Conservation (phyloP, 345 rosid species). For the Microthlaspi erraticum region DNA sequence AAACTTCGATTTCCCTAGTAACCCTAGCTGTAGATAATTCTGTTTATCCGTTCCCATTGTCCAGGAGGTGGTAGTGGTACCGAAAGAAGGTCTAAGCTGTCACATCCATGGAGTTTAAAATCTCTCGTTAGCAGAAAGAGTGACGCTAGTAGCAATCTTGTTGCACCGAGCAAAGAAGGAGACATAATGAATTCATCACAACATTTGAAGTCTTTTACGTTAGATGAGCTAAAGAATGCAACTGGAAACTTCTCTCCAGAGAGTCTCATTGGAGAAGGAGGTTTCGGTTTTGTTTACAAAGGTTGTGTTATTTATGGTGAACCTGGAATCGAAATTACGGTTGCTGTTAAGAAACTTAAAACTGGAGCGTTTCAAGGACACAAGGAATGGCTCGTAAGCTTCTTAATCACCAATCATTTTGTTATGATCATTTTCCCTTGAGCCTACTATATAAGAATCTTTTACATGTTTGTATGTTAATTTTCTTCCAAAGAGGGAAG, state of each 20-base stretch:
- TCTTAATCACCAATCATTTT: not conserved
- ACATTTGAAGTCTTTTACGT: constrained; percentile 60
- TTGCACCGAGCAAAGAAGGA: constrained; percentile 51
- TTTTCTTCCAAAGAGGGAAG: constrained; percentile 61
- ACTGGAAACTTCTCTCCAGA: constrained; percentile 69
- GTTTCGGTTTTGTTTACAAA: constrained; percentile 82
- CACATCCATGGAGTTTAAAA: constrained; percentile 43
- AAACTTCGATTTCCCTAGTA: not conserved
- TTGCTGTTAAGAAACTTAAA: constrained; percentile 83
- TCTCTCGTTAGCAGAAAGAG: constrained; percentile 26
- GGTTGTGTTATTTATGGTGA: constrained; percentile 76
- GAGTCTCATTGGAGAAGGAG: constrained; percentile 85
- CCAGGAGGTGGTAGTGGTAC: constrained; percentile 24
- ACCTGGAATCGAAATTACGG: constrained; percentile 54
- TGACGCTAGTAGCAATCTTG: constrained; percentile 37
- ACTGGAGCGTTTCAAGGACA: constrained; percentile 81
- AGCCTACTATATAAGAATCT: not conserved
- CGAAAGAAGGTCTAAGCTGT: constrained; percentile 29
- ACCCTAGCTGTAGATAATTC: not conserved
- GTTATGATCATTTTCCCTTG: not conserved
- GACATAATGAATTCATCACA: constrained; percentile 58
- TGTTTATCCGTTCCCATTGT: constrained; percentile 6
- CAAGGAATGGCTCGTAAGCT: constrained; percentile 85
- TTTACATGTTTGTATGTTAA: not conserved
- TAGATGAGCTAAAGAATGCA: constrained; percentile 62